phyloP scores from a whole-genome alignment of 2,329 filamentous ascomycete species.

The Botrytis aclada region DNA sequence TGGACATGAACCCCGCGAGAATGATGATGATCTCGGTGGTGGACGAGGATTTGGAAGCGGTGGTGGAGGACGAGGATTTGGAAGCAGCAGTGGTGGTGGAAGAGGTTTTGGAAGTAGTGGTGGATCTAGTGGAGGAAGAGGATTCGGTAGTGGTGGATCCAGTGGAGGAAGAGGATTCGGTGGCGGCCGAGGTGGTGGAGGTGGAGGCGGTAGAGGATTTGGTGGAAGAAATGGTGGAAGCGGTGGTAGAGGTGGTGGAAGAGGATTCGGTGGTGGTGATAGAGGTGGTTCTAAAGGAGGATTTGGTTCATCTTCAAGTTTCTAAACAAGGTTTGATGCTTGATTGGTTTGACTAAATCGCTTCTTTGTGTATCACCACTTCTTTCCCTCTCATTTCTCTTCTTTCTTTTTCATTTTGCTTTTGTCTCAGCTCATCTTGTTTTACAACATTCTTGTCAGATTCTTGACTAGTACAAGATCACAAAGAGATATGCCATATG shows the following conservation, averaged over 20 bases:
- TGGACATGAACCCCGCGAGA: constrained; percentile 9
- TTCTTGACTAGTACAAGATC: background rate
- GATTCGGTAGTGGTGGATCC: constrained; percentile 8
- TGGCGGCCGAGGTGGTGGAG: constrained; percentile 8
- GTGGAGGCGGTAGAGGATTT: constrained; percentile 20
- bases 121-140: constrained; percentile 18
- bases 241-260: constrained; percentile 14
- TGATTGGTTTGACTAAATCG: background rate
- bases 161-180: constrained; percentile 13
- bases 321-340: constrained; percentile 1
- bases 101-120: constrained; percentile 13
- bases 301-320: constrained; percentile 1
- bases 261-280: constrained; percentile 16
- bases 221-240: constrained; percentile 22
- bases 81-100: constrained; percentile 18
- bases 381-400: background rate
- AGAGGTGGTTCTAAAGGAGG: constrained; percentile 12
- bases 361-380: constrained; percentile 11
- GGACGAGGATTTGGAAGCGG: constrained; percentile 5
- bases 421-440: background rate
- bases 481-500: background rate
- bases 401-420: background rate
- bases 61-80: background rate
- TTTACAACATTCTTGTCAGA: background rate
- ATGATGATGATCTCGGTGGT: constrained; percentile 20